Conservation (phyloP, 805 yeast genomes). For the Millerozyma acaciae region DNA sequence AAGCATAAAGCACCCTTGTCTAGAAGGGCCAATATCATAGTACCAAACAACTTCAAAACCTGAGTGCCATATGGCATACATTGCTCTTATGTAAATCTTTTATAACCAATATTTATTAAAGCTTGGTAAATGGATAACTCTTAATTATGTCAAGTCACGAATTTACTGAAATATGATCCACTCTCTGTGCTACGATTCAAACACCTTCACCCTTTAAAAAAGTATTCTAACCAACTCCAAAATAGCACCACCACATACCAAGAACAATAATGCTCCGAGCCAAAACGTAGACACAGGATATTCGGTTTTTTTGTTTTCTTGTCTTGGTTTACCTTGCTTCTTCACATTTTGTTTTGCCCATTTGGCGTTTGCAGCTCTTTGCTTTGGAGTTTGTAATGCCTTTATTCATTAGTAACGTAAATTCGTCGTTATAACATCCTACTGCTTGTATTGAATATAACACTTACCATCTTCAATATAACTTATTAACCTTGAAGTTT, state of each 20-base stretch:
- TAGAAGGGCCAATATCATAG: too few species aligned
- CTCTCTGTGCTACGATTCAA: neutral
- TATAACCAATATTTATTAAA: too few species aligned
- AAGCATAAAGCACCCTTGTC: too few species aligned
- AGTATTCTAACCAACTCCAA: constrained; percentile 60
- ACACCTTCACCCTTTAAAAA: constrained; percentile 27
- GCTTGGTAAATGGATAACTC: too few species aligned
- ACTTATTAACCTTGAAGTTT: neutral
- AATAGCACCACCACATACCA: constrained; percentile 79
- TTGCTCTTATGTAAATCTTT: too few species aligned
- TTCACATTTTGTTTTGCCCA: constrained; percentile 70
- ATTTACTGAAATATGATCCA: too few species aligned
- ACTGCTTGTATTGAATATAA: neutral
- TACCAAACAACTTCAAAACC: too few species aligned
- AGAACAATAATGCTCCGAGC: constrained; percentile 58
- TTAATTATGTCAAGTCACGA: too few species aligned
- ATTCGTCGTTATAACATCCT: too few species aligned
- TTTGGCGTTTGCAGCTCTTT: constrained; percentile 81
- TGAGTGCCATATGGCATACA: too few species aligned
- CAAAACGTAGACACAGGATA: constrained; percentile 62
- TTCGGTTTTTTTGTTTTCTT: constrained; percentile 32
- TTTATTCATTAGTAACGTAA: constrained; percentile 9
- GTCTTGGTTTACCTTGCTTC: constrained; percentile 71
- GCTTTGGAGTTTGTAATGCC: constrained; percentile 83
- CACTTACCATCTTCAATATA: neutral